Percentiles rank a stretch among this genome's conserved stretches.
Conservation (phyloP, 2,329 filamentous ascomycete species). For the Lizonia empirigonia region DNA sequence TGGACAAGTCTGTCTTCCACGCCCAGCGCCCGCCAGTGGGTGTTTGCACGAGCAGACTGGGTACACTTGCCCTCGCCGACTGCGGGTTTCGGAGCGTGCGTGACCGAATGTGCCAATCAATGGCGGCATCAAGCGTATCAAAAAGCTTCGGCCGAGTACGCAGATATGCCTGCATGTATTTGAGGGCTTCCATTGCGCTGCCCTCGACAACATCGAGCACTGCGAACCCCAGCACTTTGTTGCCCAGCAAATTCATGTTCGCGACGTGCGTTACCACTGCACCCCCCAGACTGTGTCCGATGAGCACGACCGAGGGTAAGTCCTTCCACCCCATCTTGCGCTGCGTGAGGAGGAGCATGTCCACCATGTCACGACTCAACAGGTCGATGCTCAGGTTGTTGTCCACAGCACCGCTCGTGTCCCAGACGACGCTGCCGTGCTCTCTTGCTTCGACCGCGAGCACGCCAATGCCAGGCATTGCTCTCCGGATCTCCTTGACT, state of each 20-base stretch:
- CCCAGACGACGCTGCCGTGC: constrained; percentile 72
- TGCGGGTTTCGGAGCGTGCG: constrained; percentile 82
- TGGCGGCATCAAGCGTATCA: constrained; percentile 74
- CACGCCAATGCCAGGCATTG: constrained; percentile 79
- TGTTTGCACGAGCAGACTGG: constrained; percentile 68
- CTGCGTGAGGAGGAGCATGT: constrained; percentile 71
- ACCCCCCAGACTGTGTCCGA: constrained; percentile 92
- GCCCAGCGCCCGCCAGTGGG: constrained; percentile 60
- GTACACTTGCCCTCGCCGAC: constrained; percentile 87
- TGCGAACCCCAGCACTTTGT: constrained; percentile 77
- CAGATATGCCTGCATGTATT: constrained; percentile 92
- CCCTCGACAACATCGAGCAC: constrained; percentile 95
- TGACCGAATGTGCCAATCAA: constrained; percentile 92
- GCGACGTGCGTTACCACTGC: constrained; percentile 88
- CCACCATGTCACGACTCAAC: constrained; percentile 73
- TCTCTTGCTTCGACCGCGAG: constrained; percentile 85
- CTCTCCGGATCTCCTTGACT: constrained; percentile 75
- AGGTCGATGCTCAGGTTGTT: constrained; percentile 75
- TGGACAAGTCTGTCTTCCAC: constrained; percentile 84
- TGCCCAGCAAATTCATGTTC: constrained; percentile 67
- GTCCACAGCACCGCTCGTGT: constrained; percentile 43
- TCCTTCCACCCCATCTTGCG: constrained; percentile 72
- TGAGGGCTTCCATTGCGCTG: constrained; percentile 90
- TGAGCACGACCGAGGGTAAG: constrained; percentile 76
- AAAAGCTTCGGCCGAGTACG: constrained; percentile 81